Evolutionary conservation across 1,284 basidiomycete genomes (phyloP).

Genomic region (Cronartium ribicola): DNA sequence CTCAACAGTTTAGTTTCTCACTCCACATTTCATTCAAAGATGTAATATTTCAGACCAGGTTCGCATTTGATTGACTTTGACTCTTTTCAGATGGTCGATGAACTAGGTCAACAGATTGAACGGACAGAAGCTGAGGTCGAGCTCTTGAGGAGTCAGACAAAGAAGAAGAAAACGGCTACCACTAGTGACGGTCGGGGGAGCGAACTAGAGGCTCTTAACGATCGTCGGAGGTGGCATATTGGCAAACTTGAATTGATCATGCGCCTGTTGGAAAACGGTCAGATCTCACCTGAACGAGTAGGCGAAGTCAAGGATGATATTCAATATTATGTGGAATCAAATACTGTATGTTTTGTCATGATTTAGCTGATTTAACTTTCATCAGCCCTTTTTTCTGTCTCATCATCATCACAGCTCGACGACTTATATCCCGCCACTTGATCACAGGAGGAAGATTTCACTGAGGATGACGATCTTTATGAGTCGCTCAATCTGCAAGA

Average conservation of each 20-base stretch:
- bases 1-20: conserved; percentile 54
- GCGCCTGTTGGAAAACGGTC: conserved; percentile 89
- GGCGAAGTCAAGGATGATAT: conserved; percentile 87
- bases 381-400: conserved; percentile 22
- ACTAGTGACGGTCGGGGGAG: conserved; percentile 63
- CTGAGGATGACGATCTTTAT: conserved; percentile 96
- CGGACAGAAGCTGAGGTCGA: conserved; percentile 93
- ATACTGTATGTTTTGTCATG: conserved; percentile 65
- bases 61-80: background rate
- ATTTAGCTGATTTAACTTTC: background rate
- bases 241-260: conserved; percentile 87
- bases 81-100: conserved; percentile 66
- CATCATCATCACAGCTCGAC: background rate
- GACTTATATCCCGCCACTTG: conserved; percentile 4
- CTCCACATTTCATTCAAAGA: background rate
- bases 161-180: conserved; percentile 76
- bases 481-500: conserved; percentile 97
- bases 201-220: conserved; percentile 82
- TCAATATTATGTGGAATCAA: conserved; percentile 91
- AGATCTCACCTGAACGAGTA: conserved; percentile 75
- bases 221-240: conserved; percentile 93
- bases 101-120: conserved; percentile 88
- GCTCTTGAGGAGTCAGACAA: conserved; percentile 68
- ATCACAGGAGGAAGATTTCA: conserved; percentile 86
- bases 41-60: background rate